Evolutionary conservation across 495 filamentous ascomycete genomes (phyloP).

Genomic region (Rhizodiscina lignyota): DNA sequence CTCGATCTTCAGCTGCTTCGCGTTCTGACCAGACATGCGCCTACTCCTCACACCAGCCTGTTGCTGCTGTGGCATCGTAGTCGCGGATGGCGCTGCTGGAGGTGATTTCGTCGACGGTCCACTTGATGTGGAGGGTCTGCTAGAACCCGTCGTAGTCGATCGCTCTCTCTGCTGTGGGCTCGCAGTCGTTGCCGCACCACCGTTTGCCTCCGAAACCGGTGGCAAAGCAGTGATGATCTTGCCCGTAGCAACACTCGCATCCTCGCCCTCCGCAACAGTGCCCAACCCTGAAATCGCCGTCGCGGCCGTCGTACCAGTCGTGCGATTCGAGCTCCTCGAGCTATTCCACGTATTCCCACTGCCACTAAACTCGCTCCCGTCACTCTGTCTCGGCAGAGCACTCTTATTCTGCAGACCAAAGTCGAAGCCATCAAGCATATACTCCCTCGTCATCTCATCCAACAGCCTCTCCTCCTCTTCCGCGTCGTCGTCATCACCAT

Average conservation of each 20-base stretch:
- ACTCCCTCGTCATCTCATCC: slow-evolving; percentile 83
- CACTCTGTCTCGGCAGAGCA: slow-evolving; percentile 67
- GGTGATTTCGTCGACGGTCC: too few species aligned
- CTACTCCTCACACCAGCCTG: slow-evolving; percentile 66
- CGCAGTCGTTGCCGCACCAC: too few species aligned
- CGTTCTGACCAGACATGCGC: slow-evolving; percentile 62
- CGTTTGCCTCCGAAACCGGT: slow-evolving; percentile 10
- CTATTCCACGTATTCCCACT: slow-evolving; percentile 71
- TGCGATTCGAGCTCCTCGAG: slow-evolving; percentile 63
- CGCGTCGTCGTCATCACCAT: slow-evolving; percentile 58
- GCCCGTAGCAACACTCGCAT: too few species aligned
- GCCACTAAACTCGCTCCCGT: slow-evolving; percentile 69
- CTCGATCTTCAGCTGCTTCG: slow-evolving; percentile 80
- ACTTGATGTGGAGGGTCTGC: slow-evolving; percentile 14
- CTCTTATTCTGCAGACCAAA: slow-evolving; percentile 60
- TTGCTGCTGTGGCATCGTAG: too few species aligned
- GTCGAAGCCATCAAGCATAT: slow-evolving; percentile 74
- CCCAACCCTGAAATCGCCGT: too few species aligned
- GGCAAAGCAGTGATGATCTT: too few species aligned
- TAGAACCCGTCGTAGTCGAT: too few species aligned
- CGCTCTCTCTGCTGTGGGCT: too few species aligned
- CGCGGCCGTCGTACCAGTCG: slow-evolving; percentile 52
- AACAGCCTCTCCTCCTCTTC: slow-evolving; percentile 83
- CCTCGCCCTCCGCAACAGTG: too few species aligned
- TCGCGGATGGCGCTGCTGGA: too few species aligned